Evolutionary conservation across 345 rosid genomes (phyloP), one percentile per base, ranked within the genome.

Genomic region (Boechera retrofracta): DNA sequence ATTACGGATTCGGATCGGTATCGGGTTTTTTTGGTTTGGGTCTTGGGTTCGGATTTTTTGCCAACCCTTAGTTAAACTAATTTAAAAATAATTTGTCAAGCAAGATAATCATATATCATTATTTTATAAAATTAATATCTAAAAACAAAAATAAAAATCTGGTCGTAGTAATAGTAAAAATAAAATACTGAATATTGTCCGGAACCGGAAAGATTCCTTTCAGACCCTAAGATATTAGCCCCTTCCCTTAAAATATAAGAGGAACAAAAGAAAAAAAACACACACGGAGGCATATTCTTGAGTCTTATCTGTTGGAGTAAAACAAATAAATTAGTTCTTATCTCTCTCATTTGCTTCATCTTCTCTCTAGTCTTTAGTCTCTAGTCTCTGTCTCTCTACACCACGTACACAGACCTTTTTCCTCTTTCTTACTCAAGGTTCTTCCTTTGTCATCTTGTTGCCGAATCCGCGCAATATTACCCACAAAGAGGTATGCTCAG

Each of bases 391-490:
- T 5, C 60, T 49, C 67, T 24, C 69, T 13, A 48, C 11, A 39
- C 57, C 73, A 35, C 58, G 65, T 12, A 45, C 51, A 44, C 66
- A n/a, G 3, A 45, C 49, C 39, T 18, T 36, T 38, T 52, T 64
- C 49, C 81, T 29, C 31, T 3, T 28, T 29, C 29, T 3, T 28
- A 11, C 64, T 64, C 66, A 71, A 77, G 81, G 53, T 18, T 63
- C 54, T 35, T 70, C 68, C 6, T 72, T 21, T 72, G 67, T 71
- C 81, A 48, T 64, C 72, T 77, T 70, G 8, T 69, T 26, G 21
- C 67, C 72, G 66, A 66, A 2, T 73, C 64, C 31, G 15, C 24
- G 10, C 15, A 48, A 67, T 68, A 69, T 60, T 39, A 9, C 55
- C 45, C 77, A 10, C 49, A 7, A 66, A 8, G 10, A 66, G 77